phyloP scores from a whole-genome alignment of 2,329 filamentous ascomycete species.

The Penicillium olsonii region DNA sequence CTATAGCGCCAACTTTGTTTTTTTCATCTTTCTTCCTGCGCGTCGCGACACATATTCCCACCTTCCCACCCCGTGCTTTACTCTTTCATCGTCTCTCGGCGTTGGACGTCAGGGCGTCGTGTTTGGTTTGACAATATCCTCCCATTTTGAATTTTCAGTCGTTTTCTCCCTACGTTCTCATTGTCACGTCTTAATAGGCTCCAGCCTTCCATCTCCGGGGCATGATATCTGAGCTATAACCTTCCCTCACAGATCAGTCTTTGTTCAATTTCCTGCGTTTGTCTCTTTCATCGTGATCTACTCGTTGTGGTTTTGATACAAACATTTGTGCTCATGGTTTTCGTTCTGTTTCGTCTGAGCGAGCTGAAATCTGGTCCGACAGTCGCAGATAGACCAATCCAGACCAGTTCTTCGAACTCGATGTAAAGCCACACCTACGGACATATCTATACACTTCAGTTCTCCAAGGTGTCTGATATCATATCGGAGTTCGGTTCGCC shows the following conservation, averaged over 20 bases:
- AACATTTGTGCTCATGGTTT: constrained; percentile 11
- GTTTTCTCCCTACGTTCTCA: constrained; percentile 31
- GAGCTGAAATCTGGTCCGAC: constrained; percentile 17
- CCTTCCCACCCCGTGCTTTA: constrained; percentile 25
- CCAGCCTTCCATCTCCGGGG: constrained; percentile 14
- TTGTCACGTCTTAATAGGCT: constrained; percentile 2
- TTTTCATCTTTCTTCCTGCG: constrained; percentile 11
- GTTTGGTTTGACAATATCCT: constrained; percentile 36
- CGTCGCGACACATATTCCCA: constrained; percentile 10
- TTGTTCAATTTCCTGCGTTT: constrained; percentile 1
- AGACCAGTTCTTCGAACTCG: constrained; percentile 15
- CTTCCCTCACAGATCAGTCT: constrained; percentile 10
- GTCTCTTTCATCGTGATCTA: constrained; percentile 2
- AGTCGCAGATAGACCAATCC: constrained; percentile 16
- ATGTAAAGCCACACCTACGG: neutral
- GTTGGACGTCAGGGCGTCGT: constrained; percentile 43
- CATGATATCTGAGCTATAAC: constrained; percentile 18
- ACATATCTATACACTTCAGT: too few relatives aligned
- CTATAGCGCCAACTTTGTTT: constrained; percentile 15
- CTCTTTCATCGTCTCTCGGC: constrained; percentile 38
- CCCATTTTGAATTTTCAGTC: constrained; percentile 14
- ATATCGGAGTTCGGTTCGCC: neutral
- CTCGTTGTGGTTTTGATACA: constrained; percentile 6
- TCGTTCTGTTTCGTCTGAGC: constrained; percentile 8
- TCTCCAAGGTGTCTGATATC: too few relatives aligned